Base-by-base conservation (phyloP, 192 early-diverging fungal species). In the Globomyces pollinis-pini region DNA sequence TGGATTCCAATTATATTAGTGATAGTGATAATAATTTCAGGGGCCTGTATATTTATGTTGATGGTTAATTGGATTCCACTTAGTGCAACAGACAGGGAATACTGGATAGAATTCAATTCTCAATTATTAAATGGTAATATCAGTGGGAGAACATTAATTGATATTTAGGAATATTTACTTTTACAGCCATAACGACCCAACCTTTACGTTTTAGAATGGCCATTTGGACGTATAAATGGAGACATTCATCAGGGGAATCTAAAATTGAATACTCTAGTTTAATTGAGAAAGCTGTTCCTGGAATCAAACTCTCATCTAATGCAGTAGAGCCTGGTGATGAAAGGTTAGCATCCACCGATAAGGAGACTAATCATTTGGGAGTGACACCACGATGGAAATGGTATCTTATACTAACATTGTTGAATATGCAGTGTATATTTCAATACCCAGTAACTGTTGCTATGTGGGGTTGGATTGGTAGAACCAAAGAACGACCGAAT, bases 31-130 rank as follows among this genome's bases (percentile, higher is more conserved):
- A 60, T 71, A 1, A 67, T 70, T 21, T 49, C 68, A 8, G 69
- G 69, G 16, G 67, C 69, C 31, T 66, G 70, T 55, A 55, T 71
- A 30, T 71, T 71, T 50, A 71, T 71, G 68, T 4, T 59, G 8
- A 20, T 71, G 2, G 69, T 71, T 1, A 34, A 42, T 0, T 47
- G 28, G 69, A 65, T 69, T 16, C 31, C 67, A 31, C 7, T 18
- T 12, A 38, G 21, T 16, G 61, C 64, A 3, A 41, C 26, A 7
- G 33, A 13, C 3, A 69, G 47, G 38, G 59, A 62, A 28, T 12
- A 11, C 13, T 69, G 67, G 67, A 41, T 69, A 29, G 67, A 68
- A 38, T 26, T 69, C 47, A 69, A 71, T 38, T 55, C 47, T 21
- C 67, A 69, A 36, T 68, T 69, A 28, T 57, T 69, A 12, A 69